Conservation (phyloP, 495 filamentous ascomycete species). For the Penicillium verhagenii region DNA sequence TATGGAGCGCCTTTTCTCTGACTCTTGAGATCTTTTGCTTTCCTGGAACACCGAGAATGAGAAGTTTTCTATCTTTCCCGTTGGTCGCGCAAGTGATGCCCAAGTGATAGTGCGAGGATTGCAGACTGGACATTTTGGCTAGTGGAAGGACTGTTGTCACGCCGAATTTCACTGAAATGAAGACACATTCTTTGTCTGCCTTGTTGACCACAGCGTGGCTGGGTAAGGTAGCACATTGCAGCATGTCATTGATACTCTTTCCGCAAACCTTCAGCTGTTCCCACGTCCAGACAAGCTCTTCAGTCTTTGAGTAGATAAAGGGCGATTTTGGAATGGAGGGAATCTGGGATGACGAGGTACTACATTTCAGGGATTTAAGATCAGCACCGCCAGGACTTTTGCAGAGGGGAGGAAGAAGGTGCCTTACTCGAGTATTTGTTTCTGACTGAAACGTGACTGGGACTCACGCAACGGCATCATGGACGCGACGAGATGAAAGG, state of each 20-base stretch:
- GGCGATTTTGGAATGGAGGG: neutral
- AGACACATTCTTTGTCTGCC: neutral
- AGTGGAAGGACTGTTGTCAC: neutral
- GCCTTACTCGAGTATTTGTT: neutral
- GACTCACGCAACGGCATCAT: neutral
- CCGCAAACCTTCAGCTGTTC: conserved; percentile 12
- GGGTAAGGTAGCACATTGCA: neutral
- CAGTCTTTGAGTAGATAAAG: conserved; percentile 15
- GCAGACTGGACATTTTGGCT: neutral
- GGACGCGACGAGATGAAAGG: neutral
- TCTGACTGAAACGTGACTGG: neutral
- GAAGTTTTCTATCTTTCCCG: conserved; percentile 2
- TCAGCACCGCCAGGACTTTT: neutral
- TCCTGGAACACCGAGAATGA: neutral
- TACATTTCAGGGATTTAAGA: neutral
- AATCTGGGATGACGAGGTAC: neutral
- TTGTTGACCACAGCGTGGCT: neutral
- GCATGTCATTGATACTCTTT: neutral
- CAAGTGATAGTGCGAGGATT: conserved; percentile 1
- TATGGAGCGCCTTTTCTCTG: neutral
- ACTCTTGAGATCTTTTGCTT: neutral
- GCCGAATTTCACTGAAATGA: conserved; percentile 1
- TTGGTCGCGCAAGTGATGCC: neutral
- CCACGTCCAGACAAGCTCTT: conserved; percentile 14
- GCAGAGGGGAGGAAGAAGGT: neutral